These are phyloP conservation scores for Botrytis medusae DNA, from an alignment of 2,329 filamentous ascomycete species.

Conservation along the genomic window DNA sequence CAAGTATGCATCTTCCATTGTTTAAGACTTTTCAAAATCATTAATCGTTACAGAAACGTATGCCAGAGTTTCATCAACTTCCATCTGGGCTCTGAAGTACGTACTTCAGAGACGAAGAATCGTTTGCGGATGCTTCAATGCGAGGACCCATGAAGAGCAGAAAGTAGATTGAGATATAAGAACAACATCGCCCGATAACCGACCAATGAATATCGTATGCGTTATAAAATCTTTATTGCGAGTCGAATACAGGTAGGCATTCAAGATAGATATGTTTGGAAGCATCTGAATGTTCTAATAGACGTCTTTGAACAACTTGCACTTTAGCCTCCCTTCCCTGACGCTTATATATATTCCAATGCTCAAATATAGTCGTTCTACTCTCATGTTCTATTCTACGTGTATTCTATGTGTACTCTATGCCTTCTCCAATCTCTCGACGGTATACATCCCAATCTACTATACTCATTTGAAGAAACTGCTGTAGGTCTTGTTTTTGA, in stretches of 20 bases:
- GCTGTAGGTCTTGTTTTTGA: background rate
- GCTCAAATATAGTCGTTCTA: background rate
- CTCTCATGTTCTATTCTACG: background rate
- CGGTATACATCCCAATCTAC: background rate
- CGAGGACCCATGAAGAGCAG: background rate
- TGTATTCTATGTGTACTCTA: background rate
- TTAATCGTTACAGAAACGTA: background rate
- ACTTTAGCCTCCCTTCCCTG: background rate
- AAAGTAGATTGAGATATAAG: background rate
- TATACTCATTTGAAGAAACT: background rate
- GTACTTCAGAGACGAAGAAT: background rate
- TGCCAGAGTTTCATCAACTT: background rate
- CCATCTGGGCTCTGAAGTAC: background rate
- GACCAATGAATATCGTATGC: background rate
- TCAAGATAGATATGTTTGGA: background rate
- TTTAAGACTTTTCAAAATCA: background rate
- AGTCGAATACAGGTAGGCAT: background rate
- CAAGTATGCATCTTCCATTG: background rate
- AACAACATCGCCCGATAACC: background rate
- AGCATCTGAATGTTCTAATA: background rate
- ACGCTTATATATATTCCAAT: background rate
- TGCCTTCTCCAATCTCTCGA: background rate
- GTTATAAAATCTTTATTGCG: background rate
- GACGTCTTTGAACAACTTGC: background rate
- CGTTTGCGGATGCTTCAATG: background rate